Conservation (phyloP, 495 filamentous ascomycete genomes). For the Halenospora varia region DNA sequence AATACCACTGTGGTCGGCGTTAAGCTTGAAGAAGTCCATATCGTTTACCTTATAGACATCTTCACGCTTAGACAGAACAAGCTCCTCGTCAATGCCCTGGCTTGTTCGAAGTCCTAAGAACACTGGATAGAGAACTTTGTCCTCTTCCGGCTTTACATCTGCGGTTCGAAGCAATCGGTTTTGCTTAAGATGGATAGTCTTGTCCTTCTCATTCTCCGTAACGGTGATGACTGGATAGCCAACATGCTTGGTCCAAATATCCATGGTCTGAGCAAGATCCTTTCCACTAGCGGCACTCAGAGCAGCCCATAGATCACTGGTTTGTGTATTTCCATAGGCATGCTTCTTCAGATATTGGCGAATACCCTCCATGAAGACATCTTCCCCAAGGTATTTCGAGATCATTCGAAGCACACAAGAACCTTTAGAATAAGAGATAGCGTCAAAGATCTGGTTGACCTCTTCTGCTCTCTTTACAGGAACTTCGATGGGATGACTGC, state of each 20-base stretch:
- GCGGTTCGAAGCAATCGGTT: constrained; percentile 72
- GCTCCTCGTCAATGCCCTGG: constrained; percentile 55
- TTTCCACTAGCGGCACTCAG: constrained; percentile 89
- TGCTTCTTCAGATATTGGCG: constrained; percentile 92
- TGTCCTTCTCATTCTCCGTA: constrained; percentile 52
- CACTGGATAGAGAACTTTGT: constrained; percentile 73
- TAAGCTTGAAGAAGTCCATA: constrained; percentile 73
- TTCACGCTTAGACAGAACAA: constrained; percentile 70
- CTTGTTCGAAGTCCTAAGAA: constrained; percentile 67
- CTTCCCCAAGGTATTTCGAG: constrained; percentile 90
- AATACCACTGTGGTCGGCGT: constrained; percentile 70
- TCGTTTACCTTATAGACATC: constrained; percentile 58
- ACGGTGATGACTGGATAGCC: constrained; percentile 72
- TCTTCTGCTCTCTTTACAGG: constrained; percentile 89
- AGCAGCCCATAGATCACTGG: constrained; percentile 86
- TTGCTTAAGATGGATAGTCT: constrained; percentile 64
- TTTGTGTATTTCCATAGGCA: constrained; percentile 81
- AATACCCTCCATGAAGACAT: constrained; percentile 90
- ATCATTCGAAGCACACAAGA: constrained; percentile 97
- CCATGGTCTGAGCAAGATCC: constrained; percentile 73
- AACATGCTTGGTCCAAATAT: constrained; percentile 76
- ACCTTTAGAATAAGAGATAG: constrained; percentile 96
- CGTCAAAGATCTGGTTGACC: constrained; percentile 98
- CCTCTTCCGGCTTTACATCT: constrained; percentile 77
- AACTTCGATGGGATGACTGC: constrained; percentile 89